Evolutionary conservation across 2,329 filamentous ascomycete species (phyloP).

Genomic region (Stachybotrys chlorohalonatus): DNA sequence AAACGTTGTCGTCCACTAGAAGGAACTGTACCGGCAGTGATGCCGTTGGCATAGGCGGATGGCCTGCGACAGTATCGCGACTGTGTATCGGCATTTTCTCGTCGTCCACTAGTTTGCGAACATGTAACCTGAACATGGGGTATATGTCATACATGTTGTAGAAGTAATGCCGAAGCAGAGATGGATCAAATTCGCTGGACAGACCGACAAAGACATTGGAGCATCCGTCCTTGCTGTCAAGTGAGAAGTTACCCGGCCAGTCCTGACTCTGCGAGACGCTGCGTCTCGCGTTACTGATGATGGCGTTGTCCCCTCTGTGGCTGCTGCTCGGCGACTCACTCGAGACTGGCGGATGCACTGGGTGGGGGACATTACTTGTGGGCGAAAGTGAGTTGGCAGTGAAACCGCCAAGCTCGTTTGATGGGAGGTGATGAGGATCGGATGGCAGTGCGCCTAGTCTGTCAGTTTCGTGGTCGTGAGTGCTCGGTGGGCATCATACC

Average conservation of each 20-base stretch:
- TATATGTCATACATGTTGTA: constrained; percentile 12
- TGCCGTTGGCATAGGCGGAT: background rate
- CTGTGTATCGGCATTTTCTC: background rate
- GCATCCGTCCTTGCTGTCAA: constrained; percentile 8
- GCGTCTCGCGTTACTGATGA: background rate
- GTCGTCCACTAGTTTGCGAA: constrained; percentile 11
- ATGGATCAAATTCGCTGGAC: constrained; percentile 15
- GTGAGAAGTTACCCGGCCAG: constrained; percentile 4
- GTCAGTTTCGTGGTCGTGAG: background rate
- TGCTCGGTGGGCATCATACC: background rate
- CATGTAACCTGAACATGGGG: constrained; percentile 14
- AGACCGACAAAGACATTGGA: constrained; percentile 12
- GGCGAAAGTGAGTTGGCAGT: background rate
- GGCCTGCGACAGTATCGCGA: background rate
- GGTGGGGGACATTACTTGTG: background rate
- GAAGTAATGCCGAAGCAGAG: constrained; percentile 10
- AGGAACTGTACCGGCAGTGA: constrained; percentile 11
- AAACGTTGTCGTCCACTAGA: constrained; percentile 12
- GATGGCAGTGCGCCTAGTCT: background rate
- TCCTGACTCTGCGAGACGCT: background rate
- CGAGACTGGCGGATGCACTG: background rate
- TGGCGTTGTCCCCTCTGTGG: background rate
- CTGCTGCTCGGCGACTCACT: background rate
- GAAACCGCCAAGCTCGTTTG: background rate
- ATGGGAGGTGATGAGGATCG: background rate